Conservation (phyloP, 495 filamentous ascomycete species). For the Penicillium atrosanguineum region DNA sequence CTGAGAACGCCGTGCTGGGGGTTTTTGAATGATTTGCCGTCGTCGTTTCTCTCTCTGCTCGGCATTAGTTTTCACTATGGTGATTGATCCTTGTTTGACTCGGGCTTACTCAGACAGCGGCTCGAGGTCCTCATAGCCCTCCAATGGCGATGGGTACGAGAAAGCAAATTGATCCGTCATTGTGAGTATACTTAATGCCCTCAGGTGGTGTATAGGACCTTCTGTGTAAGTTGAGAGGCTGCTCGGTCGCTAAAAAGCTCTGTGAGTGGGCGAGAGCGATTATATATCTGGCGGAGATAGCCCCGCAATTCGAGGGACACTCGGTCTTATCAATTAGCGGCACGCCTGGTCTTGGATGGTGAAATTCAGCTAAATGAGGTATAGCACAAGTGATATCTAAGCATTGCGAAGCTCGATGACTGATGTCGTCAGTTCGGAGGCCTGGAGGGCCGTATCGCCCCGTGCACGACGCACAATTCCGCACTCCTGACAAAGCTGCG, state of each 20-base stretch:
- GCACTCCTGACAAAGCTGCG: constrained; percentile 30
- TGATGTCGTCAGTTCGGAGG: constrained; percentile 6
- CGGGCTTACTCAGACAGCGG: constrained; percentile 58
- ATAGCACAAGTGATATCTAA: constrained; percentile 2
- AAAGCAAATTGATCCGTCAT: constrained; percentile 41
- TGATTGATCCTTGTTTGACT: background rate
- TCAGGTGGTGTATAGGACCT: background rate
- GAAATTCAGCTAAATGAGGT: background rate
- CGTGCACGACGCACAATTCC: constrained; percentile 20
- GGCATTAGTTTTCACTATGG: background rate
- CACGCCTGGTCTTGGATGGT: background rate
- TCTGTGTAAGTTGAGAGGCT: background rate
- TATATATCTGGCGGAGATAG: background rate
- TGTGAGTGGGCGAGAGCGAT: background rate
- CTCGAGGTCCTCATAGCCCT: constrained; percentile 61
- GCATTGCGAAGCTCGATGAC: constrained; percentile 4
- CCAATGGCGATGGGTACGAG: constrained; percentile 63
- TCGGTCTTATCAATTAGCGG: constrained; percentile 16
- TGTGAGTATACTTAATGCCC: background rate
- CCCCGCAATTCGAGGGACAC: background rate
- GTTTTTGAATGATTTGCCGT: constrained; percentile 67
- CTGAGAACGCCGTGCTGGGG: constrained; percentile 55
- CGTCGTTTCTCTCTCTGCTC: constrained; percentile 47
- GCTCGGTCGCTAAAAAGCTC: background rate
- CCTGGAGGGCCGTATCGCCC: background rate